These are phyloP conservation scores for Pichia nakasei DNA, from an alignment of 805 yeast genomes.

Conservation along the genomic window DNA sequence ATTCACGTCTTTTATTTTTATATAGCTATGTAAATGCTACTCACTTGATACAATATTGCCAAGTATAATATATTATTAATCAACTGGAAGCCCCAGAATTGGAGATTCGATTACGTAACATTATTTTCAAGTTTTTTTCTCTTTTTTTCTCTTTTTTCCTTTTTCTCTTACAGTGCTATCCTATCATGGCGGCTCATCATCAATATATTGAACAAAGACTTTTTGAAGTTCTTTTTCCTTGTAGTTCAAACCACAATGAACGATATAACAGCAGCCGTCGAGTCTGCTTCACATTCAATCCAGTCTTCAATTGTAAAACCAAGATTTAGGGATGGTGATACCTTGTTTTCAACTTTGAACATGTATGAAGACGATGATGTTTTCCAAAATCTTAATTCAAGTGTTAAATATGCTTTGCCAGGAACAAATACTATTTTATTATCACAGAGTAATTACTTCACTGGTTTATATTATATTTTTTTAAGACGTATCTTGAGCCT, in stretches of 20 bases:
- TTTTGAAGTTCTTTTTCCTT: no score
- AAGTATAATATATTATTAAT: no score
- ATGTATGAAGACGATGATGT: conserved; percentile 16
- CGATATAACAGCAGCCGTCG: background rate
- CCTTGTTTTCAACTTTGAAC: conserved; percentile 14
- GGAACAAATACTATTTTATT: conserved; percentile 17
- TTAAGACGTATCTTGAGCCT: conserved; percentile 12
- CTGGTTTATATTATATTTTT: conserved; percentile 10
- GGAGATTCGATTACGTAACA: no score
- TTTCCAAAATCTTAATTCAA: background rate
- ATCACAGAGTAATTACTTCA: conserved; percentile 8
- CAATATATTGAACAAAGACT: no score
- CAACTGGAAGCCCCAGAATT: no score
- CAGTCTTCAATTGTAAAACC: conserved; percentile 25
- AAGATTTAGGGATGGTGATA: conserved; percentile 16
- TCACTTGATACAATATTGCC: no score
- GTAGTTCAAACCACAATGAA: background rate
- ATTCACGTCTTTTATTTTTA: no score
- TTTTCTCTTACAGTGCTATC: no score
- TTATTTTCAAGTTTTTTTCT: no score
- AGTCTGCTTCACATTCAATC: conserved; percentile 11
- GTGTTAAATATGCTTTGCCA: conserved; percentile 9
- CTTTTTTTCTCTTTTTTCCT: background rate
- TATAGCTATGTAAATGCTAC: no score
- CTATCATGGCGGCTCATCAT: no score